These are phyloP conservation scores for Corymbia maculata DNA, from an alignment of 345 rosid species.

Conservation along the genomic window DNA sequence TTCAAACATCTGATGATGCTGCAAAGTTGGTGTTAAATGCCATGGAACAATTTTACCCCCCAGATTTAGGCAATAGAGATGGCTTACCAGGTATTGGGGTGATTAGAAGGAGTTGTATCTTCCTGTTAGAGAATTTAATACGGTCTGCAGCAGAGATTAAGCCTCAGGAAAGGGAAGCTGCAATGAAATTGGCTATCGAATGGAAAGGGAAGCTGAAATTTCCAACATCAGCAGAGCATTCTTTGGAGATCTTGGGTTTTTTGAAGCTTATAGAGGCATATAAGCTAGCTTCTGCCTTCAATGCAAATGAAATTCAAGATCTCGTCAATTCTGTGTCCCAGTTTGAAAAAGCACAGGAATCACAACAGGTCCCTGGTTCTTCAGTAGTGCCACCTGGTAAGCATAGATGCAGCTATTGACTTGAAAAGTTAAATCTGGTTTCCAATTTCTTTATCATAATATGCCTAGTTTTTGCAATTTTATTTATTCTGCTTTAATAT, in stretches of 20 bases:
- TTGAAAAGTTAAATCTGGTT: not conserved
- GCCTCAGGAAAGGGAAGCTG: constrained; percentile 17
- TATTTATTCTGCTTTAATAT: not conserved
- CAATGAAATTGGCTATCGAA: constrained; percentile 15
- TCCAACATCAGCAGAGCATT: constrained; percentile 1
- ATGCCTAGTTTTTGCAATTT: not conserved
- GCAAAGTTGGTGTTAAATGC: constrained; percentile 42
- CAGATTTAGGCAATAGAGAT: constrained; percentile 2
- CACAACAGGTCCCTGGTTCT: constrained; percentile 14
- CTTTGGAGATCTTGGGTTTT: constrained; percentile 25
- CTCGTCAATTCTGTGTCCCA: constrained; percentile 12
- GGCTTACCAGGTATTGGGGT: constrained; percentile 4
- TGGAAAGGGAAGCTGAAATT: constrained; percentile 22
- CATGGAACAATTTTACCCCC: constrained; percentile 21
- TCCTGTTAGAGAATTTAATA: constrained; percentile 32
- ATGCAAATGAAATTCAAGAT: constrained; percentile 6
- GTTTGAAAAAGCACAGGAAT: constrained; percentile 5
- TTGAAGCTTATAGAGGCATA: constrained; percentile 27
- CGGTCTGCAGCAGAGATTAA: constrained; percentile 8
- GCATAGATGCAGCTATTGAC: not conserved
- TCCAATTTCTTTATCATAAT: not conserved
- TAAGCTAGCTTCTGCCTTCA: constrained; percentile 17
- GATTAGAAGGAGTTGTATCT: constrained; percentile 23
- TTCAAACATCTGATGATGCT: constrained; percentile 28
- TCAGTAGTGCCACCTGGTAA: constrained; percentile 7